Percentiles rank a stretch among this genome's conserved stretches.
phyloP scores from a whole-genome alignment of 129 eudicot species.

The Apium graveolens region DNA sequence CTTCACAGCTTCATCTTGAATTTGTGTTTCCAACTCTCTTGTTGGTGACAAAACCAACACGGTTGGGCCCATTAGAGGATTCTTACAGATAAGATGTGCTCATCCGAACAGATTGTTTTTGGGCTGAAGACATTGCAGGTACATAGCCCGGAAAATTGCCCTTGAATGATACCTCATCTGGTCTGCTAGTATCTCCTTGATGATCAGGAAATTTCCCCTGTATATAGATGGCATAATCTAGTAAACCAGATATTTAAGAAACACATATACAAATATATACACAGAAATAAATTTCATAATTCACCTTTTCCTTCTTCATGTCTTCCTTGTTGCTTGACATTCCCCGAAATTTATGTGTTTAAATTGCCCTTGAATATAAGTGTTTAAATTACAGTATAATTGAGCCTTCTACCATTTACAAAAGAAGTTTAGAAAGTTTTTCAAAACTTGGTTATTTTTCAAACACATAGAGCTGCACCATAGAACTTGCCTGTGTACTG shows the following conservation, averaged over 20 bases:
- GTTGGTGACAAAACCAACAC: conserved; percentile 95
- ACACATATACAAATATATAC: background rate
- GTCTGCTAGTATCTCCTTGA: conserved; percentile 40
- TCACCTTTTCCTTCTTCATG: conserved; percentile 33
- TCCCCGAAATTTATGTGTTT: too few species aligned
- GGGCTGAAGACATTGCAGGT: conserved; percentile 30
- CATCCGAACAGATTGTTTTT: conserved; percentile 36
- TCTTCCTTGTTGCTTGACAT: too few species aligned
- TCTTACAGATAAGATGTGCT: conserved; percentile 46
- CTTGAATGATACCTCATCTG: conserved; percentile 37
- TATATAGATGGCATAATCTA: conserved; percentile 15
- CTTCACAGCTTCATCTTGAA: conserved; percentile 89
- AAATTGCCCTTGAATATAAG: too few species aligned
- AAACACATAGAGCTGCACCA: background rate
- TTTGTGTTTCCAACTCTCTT: conserved; percentile 91
- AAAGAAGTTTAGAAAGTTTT: too few species aligned
- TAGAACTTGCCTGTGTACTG: conserved; percentile 65
- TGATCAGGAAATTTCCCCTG: conserved; percentile 42
- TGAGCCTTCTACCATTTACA: background rate
- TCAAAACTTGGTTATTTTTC: background rate
- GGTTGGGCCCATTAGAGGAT: conserved; percentile 76
- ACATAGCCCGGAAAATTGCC: conserved; percentile 41
- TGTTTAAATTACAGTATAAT: background rate
- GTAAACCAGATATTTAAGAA: background rate
- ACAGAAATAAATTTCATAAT: background rate